These are phyloP conservation scores for Apodospora peruviana DNA, from an alignment of 495 filamentous ascomycete species.

Conservation along the genomic window DNA sequence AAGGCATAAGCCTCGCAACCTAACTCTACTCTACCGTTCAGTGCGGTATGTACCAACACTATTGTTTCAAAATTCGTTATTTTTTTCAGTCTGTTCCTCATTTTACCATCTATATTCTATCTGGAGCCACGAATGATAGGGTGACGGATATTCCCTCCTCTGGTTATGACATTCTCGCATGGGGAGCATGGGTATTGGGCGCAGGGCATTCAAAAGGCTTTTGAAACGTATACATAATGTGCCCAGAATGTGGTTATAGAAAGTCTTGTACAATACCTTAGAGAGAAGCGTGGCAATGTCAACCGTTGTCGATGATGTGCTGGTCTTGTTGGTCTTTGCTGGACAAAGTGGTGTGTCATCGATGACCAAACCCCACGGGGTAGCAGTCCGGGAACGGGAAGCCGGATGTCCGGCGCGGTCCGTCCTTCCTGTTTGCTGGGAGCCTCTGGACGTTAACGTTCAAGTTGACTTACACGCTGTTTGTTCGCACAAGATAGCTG, in stretches of 20 bases:
- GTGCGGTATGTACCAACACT: neutral
- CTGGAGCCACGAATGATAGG: no score
- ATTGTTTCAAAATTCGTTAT: neutral
- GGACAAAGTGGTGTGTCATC: neutral
- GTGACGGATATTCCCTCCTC: conserved; percentile 1
- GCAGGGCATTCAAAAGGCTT: conserved; percentile 7
- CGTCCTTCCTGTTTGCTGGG: no score
- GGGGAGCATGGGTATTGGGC: conserved; percentile 11
- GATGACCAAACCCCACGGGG: neutral
- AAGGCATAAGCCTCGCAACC: conserved; percentile 4
- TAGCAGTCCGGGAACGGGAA: no score
- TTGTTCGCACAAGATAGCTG: no score
- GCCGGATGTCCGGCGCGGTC: no score
- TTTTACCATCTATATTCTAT: no score
- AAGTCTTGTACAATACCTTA: conserved; percentile 8
- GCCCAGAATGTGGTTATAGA: conserved; percentile 1
- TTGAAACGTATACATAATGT: conserved; percentile 12
- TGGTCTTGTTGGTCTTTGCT: neutral
- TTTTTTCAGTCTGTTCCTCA: conserved; percentile 5
- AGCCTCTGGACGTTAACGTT: no score
- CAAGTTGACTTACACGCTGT: no score
- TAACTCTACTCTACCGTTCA: neutral
- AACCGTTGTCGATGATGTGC: no score
- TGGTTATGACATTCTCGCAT: conserved; percentile 7
- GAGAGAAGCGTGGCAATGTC: conserved; percentile 3